These are phyloP conservation scores for Akanthomyces dipterigenus DNA, from an alignment of 2,329 filamentous ascomycete genomes.

Conservation along the genomic window DNA sequence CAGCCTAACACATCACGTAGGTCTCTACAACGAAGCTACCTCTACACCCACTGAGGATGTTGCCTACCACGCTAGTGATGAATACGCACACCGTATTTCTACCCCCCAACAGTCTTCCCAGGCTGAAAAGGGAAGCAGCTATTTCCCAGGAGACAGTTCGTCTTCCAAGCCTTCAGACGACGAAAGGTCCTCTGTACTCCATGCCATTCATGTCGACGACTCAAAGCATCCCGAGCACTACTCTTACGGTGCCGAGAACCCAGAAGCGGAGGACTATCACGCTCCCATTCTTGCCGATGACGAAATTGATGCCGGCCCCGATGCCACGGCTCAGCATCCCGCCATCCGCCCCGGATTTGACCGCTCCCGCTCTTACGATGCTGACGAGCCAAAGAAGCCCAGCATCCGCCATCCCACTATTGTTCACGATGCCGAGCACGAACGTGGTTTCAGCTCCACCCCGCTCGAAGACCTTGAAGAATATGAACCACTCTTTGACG, in stretches of 20 bases:
- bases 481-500: conserved; percentile 90
- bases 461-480: conserved; percentile 84
- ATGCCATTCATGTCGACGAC: conserved; percentile 71
- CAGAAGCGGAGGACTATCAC: conserved; percentile 55
- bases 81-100: conserved; percentile 69
- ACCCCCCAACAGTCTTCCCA: conserved; percentile 51
- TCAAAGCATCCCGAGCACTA: conserved; percentile 31
- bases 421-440: conserved; percentile 49
- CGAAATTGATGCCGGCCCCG: conserved; percentile 70
- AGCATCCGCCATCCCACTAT: conserved; percentile 57
- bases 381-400: conserved; percentile 52
- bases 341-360: conserved; percentile 61
- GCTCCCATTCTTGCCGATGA: conserved; percentile 85
- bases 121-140: conserved; percentile 6
- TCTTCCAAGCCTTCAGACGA: conserved; percentile 8
- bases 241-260: conserved; percentile 31
- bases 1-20: conserved; percentile 39
- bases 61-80: conserved; percentile 79
- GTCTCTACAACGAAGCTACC: conserved; percentile 52
- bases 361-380: conserved; percentile 34
- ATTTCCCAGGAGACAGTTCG: neutral
- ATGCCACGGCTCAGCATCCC: conserved; percentile 63
- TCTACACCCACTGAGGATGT: conserved; percentile 87
- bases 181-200: conserved; percentile 39
- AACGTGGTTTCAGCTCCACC: conserved; percentile 51